phyloP scores from a whole-genome alignment of 2,329 filamentous ascomycete genomes.

The Colletotrichum scovillei region DNA sequence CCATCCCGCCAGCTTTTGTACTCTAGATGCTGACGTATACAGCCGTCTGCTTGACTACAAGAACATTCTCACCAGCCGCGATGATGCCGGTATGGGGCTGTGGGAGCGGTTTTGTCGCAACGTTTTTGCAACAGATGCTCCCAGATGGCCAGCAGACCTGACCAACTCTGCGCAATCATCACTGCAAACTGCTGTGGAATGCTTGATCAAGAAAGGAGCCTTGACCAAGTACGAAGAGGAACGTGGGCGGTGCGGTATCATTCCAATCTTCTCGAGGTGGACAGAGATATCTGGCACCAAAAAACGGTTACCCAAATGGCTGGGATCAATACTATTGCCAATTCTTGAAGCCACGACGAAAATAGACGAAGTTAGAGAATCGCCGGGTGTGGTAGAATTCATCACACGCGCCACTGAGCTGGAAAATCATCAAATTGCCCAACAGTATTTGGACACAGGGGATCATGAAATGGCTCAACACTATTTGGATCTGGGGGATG shows the following conservation, averaged over 20 bases:
- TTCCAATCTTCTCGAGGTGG: slow-evolving; percentile 1
- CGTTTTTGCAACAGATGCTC: slow-evolving; percentile 1
- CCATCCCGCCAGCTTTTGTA: neutral
- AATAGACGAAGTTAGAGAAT: neutral
- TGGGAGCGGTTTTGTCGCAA: slow-evolving; percentile 25
- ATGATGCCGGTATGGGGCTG: neutral
- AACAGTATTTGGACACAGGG: neutral
- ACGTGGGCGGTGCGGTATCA: neutral
- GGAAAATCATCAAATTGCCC: neutral
- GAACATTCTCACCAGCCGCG: neutral
- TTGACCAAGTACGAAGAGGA: slow-evolving; percentile 16
- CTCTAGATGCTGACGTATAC: neutral
- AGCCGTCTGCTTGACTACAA: neutral
- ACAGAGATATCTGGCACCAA: too few relatives aligned
- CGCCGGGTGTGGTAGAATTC: neutral
- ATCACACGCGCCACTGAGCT: neutral
- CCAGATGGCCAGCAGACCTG: neutral
- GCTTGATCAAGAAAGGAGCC: neutral
- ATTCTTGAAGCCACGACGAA: slow-evolving; percentile 1
- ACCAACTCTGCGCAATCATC: neutral
- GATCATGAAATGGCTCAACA: neutral
- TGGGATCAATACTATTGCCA: neutral
- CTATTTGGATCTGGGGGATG: neutral
- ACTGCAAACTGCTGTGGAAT: neutral
- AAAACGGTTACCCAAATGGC: neutral